Base-by-base conservation (phyloP, 805 yeast species). In the Wickerhamiella allomyrinae region DNA sequence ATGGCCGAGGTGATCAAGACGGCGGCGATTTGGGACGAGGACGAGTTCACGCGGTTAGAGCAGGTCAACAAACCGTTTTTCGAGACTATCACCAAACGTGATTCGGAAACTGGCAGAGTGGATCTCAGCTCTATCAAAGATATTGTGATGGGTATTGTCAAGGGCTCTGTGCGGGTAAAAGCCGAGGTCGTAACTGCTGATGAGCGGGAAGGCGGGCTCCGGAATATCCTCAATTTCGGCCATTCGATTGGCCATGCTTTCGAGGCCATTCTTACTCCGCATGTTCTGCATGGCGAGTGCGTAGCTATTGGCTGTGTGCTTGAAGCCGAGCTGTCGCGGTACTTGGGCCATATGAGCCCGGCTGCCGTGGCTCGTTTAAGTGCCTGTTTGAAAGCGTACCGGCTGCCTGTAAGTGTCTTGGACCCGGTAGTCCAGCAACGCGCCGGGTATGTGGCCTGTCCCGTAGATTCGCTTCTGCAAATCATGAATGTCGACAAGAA, bases 1-100 rank as follows among this genome's bases (percentile, higher is more conserved):
- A 91, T 91, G 87, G 95, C 95, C 4, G 98, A 91, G 63, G 95
- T 91, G 39, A 79, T 91, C 53, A 91, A 91, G 64, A 91, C 98
- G 13, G 97, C 97, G 17, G 95, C 96, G 20, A 87, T 91, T 56
- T 91, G 97, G 97, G 79, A 87, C 58, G 95, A 82, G 49, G 68
- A 56, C 0, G 98, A 91, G 57, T 91, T 91, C 59, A 66, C 78
- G 34, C 70, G 97, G 50, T 71, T 91, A 46, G 98, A 91, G 61
- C 62, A 68, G 24, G 76, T 85, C 57, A 77, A 94, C 22, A 70
- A 73, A 33, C 59, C 61, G 10, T 87, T 91, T 57, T 68, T 84
- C 46, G 66, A 73, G 23, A 76, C 79, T n/a, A 77, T 89, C 40
- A 68, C 69, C 31, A 63, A 62, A 35, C 62, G 74, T 36, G 66